Conservation (phyloP, 2,329 filamentous ascomycete genomes). For the Verticillium isaacii region DNA sequence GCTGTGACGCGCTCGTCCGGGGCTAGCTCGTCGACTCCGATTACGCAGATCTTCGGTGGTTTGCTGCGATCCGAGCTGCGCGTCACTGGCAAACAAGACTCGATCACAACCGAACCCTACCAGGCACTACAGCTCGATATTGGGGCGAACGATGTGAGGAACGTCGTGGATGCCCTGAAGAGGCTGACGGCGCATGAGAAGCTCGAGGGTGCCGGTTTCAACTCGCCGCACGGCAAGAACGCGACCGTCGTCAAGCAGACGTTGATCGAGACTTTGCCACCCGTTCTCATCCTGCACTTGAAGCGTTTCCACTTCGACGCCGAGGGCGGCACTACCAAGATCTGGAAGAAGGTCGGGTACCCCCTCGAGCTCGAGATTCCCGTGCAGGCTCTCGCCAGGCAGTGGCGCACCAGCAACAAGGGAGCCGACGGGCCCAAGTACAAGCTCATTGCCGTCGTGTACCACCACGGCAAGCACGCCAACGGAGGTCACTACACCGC, state of each 20-base stretch:
- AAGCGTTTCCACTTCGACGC: slow-evolving; percentile 97
- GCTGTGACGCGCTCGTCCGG: slow-evolving; percentile 85
- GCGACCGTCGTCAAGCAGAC: slow-evolving; percentile 82
- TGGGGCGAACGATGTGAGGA: slow-evolving; percentile 77
- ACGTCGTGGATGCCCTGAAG: slow-evolving; percentile 86
- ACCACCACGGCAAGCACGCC: slow-evolving; percentile 96
- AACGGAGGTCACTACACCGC: slow-evolving; percentile 96
- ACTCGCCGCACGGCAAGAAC: slow-evolving; percentile 70
- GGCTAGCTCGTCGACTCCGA: slow-evolving; percentile 67
- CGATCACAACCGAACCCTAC: slow-evolving; percentile 88
- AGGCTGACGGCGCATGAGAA: slow-evolving; percentile 79
- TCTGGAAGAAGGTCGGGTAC: slow-evolving; percentile 97
- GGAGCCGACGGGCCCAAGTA: slow-evolving; percentile 74
- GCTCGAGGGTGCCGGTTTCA: slow-evolving; percentile 73
- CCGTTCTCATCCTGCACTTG: slow-evolving; percentile 87
- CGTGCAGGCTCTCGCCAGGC: slow-evolving; percentile 77
- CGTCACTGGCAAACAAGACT: slow-evolving; percentile 81
- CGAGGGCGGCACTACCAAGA: slow-evolving; percentile 85
- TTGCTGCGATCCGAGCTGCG: slow-evolving; percentile 84
- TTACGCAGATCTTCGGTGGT: slow-evolving; percentile 93
- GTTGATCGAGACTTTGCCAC: slow-evolving; percentile 86
- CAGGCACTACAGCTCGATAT: slow-evolving; percentile 95
- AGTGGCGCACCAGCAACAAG: slow-evolving; percentile 63
- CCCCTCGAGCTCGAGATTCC: slow-evolving; percentile 93
- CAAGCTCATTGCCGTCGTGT: slow-evolving; percentile 82